Conservation (phyloP, 768 basidiomycete genomes). For the Tricholoma sp. region DNA sequence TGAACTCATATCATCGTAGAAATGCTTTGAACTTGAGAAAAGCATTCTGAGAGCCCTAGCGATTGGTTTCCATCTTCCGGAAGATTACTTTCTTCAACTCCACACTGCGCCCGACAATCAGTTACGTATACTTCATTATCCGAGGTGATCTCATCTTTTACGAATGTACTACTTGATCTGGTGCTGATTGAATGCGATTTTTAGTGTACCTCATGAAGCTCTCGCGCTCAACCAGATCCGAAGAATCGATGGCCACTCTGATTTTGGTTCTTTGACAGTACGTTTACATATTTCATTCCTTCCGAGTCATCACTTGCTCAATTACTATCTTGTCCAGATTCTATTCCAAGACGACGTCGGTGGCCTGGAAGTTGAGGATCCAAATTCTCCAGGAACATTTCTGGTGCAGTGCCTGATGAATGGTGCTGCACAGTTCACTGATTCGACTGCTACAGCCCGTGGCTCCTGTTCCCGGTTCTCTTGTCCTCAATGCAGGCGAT, state of each 20-base stretch:
- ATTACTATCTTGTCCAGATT: conserved; percentile 18
- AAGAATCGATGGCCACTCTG: conserved; percentile 46
- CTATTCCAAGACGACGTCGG: conserved; percentile 58
- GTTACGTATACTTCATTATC: conserved; percentile 55
- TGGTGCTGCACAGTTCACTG: not conserved
- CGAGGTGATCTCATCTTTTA: conserved; percentile 20
- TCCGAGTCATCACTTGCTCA: not conserved
- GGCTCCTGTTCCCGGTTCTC: conserved; percentile 37
- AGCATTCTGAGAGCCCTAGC: conserved; percentile 44
- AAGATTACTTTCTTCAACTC: conserved; percentile 38
- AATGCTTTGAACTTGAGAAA: conserved; percentile 38
- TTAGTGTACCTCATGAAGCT: conserved; percentile 26
- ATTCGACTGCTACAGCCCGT: conserved; percentile 23
- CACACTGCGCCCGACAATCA: conserved; percentile 48
- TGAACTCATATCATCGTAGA: conserved; percentile 17
- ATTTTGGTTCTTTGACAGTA: conserved; percentile 52
- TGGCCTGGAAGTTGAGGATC: conserved; percentile 59
- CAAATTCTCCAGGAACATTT: conserved; percentile 38
- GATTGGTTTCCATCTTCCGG: conserved; percentile 35
- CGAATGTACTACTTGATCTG: not conserved
- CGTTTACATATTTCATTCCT: conserved; percentile 1
- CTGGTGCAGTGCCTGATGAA: conserved; percentile 16
- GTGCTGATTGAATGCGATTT: not conserved
- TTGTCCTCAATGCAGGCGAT: conserved; percentile 50
- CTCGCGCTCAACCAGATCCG: conserved; percentile 32